These are phyloP conservation scores for Cercospora sesami DNA, from an alignment of 2,329 filamentous ascomycete species.

Conservation along the genomic window DNA sequence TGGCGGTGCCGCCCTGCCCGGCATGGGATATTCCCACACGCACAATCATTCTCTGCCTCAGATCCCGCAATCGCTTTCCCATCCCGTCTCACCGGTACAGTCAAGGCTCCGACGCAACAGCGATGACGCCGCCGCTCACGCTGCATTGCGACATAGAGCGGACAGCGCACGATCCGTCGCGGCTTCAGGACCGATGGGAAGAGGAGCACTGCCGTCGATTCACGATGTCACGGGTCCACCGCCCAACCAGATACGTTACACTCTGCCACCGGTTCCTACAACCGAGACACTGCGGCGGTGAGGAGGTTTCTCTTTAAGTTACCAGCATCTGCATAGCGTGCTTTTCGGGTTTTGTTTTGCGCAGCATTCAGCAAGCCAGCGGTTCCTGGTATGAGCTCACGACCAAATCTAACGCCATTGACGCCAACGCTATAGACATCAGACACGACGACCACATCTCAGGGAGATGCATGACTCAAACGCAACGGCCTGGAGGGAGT, in stretches of 20 bases:
- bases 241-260: slow-evolving; percentile 29
- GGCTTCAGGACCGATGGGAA: slow-evolving; percentile 18
- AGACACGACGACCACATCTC: slow-evolving; percentile 2
- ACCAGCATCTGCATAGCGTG: slow-evolving; percentile 16
- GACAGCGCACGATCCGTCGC: slow-evolving; percentile 38
- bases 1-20: slow-evolving; percentile 13
- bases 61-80: slow-evolving; percentile 30
- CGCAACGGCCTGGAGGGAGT: neutral
- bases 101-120: slow-evolving; percentile 33
- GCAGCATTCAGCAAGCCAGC: slow-evolving; percentile 7
- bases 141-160: slow-evolving; percentile 32
- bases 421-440: slow-evolving; percentile 15
- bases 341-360: neutral
- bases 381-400: slow-evolving; percentile 12
- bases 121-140: slow-evolving; percentile 29
- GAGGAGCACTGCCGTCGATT: slow-evolving; percentile 33
- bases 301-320: slow-evolving; percentile 1
- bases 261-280: slow-evolving; percentile 36
- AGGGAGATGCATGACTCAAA: slow-evolving; percentile 4
- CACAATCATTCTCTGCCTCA: slow-evolving; percentile 40
- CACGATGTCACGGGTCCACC: slow-evolving; percentile 31
- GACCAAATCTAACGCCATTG: slow-evolving; percentile 6
- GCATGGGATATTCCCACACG: slow-evolving; percentile 32
- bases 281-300: slow-evolving; percentile 29
- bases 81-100: slow-evolving; percentile 34